These are phyloP conservation scores for Coprinopsis cinerea DNA, from an alignment of 768 basidiomycete genomes.

Conservation along the genomic window DNA sequence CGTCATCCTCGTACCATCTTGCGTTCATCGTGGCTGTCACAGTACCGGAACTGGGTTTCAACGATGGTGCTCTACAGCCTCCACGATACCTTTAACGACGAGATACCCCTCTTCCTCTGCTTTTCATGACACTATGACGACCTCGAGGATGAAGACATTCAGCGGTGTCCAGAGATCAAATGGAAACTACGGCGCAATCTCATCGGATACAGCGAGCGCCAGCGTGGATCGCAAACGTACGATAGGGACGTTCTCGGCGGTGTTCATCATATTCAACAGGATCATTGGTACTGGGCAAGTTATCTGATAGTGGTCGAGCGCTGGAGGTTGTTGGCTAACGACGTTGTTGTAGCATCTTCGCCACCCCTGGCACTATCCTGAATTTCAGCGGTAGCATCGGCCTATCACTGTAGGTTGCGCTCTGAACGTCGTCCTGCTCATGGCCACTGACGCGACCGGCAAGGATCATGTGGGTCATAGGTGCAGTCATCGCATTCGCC, in stretches of 20 bases:
- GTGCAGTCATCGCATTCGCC: slow-evolving; percentile 27
- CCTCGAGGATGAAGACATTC: too few relatives aligned
- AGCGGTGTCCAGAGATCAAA: too few relatives aligned
- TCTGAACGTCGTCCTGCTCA: not conserved
- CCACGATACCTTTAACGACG: too few relatives aligned
- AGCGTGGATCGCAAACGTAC: not conserved
- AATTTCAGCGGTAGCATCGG: slow-evolving; percentile 28
- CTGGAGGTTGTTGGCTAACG: not conserved
- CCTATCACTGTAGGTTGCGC: slow-evolving; percentile 21
- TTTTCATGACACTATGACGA: too few relatives aligned
- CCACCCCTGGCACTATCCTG: slow-evolving; percentile 29
- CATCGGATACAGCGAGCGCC: slow-evolving; percentile 1
- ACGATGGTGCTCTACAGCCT: too few relatives aligned
- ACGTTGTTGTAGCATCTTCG: slow-evolving; percentile 24
- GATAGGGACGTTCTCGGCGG: slow-evolving; percentile 27
- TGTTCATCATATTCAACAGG: slow-evolving; percentile 33
- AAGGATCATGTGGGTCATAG: slow-evolving; percentile 32
- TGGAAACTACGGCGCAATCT: too few relatives aligned
- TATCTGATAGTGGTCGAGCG: not conserved
- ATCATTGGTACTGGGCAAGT: slow-evolving; percentile 32
- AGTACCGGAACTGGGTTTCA: too few relatives aligned
- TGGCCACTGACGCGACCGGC: not conserved
- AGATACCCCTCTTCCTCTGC: too few relatives aligned
- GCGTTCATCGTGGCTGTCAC: too few relatives aligned
- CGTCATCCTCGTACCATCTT: too few relatives aligned